Evolutionary conservation across 768 basidiomycete species (phyloP).

Genomic region (Trametes elegans): DNA sequence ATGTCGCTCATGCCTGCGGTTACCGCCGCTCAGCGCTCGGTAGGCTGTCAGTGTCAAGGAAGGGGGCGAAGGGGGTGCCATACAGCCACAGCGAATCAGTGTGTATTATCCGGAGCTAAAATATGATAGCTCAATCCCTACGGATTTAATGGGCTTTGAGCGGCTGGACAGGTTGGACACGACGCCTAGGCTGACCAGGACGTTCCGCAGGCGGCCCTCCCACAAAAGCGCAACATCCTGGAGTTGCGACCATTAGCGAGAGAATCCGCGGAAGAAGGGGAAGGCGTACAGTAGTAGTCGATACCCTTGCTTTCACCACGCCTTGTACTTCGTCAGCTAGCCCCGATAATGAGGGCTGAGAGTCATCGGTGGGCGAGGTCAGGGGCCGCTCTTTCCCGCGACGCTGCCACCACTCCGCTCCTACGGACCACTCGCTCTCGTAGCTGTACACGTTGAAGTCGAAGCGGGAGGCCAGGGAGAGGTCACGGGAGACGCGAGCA

Average conservation of each 20-base stretch:
- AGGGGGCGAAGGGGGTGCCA: too few relatives aligned
- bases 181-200: slow-evolving; percentile 87
- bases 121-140: slow-evolving; percentile 93
- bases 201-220: slow-evolving; percentile 89
- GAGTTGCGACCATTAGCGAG: background rate
- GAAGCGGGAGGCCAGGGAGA: slow-evolving; percentile 85
- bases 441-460: slow-evolving; percentile 98
- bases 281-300: slow-evolving; percentile 77
- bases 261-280: background rate
- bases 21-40: background rate
- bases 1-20: too few relatives aligned
- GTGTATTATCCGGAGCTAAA: slow-evolving; percentile 60
- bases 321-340: slow-evolving; percentile 55
- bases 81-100: too few relatives aligned
- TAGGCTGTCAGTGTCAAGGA: too few relatives aligned
- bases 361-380: slow-evolving; percentile 18
- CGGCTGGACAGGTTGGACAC: slow-evolving; percentile 87
- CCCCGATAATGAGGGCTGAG: slow-evolving; percentile 11
- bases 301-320: slow-evolving; percentile 86
- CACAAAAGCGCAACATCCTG: slow-evolving; percentile 90
- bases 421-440: slow-evolving; percentile 94
- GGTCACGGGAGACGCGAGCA: slow-evolving; percentile 80
- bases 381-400: slow-evolving; percentile 39
- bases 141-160: slow-evolving; percentile 81
- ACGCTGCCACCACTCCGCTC: slow-evolving; percentile 94